phyloP scores from a whole-genome alignment of 768 basidiomycete genomes.

The Lactifluus subvellereus region DNA sequence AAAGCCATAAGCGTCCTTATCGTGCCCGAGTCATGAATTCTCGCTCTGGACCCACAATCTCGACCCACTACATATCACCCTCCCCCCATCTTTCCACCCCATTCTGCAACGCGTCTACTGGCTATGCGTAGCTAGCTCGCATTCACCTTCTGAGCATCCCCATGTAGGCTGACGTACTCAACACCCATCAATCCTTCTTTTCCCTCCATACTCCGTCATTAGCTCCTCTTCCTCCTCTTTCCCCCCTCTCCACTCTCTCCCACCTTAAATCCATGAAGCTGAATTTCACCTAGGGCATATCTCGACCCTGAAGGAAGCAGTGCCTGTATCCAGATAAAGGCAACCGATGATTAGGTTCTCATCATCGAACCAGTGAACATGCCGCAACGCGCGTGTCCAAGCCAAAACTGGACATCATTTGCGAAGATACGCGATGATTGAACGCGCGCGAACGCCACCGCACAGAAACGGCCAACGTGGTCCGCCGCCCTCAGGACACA shows the following conservation, averaged over 20 bases:
- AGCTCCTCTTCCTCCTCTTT: not conserved
- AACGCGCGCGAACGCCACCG: not conserved
- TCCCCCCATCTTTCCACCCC: conserved; percentile 8
- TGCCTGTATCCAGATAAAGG: not conserved
- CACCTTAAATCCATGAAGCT: not conserved
- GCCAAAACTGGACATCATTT: not conserved
- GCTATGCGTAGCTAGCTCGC: not conserved
- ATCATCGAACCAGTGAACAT: not conserved
- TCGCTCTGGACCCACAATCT: conserved; percentile 13
- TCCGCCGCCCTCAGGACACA: no score
- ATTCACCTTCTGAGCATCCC: not conserved
- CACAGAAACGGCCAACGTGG: not conserved
- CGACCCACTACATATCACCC: not conserved
- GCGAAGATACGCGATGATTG: not conserved
- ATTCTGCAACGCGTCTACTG: conserved; percentile 1
- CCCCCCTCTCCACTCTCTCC: not conserved
- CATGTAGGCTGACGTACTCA: not conserved
- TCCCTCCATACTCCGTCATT: not conserved
- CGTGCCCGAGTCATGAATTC: not conserved
- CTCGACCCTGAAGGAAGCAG: not conserved
- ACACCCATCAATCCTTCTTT: not conserved
- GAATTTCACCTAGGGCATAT: not conserved
- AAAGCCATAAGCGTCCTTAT: conserved; percentile 6
- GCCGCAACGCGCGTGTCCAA: not conserved
- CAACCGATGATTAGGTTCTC: not conserved